Evolutionary conservation across 305 asterid species (phyloP).

Genomic region (Fraxinus ornus): DNA sequence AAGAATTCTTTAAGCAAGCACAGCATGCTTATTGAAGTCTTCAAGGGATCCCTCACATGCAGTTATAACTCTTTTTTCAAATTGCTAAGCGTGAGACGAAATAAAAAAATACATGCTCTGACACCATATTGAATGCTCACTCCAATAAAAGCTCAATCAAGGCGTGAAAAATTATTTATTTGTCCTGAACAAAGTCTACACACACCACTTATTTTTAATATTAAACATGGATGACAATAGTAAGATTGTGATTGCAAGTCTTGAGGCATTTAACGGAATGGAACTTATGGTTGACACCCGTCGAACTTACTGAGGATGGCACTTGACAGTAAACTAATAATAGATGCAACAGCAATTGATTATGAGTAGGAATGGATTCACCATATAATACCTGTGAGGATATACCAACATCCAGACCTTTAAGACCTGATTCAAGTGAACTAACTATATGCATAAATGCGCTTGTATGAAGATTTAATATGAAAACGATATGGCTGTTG

Average conservation of each 20-base stretch:
- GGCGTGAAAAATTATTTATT: not conserved
- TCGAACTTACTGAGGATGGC: not conserved
- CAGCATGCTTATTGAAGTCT: not conserved
- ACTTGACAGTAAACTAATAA: not conserved
- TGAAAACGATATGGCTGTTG: slow-evolving; percentile 68
- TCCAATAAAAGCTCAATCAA: not conserved
- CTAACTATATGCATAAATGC: slow-evolving; percentile 89
- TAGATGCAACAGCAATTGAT: slow-evolving; percentile 13
- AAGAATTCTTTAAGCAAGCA: not conserved
- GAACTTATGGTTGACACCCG: not conserved
- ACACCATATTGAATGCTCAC: not conserved
- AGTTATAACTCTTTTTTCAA: not conserved
- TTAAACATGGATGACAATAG: not conserved
- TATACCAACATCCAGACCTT: slow-evolving; percentile 81
- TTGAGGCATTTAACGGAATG: not conserved
- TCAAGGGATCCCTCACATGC: not conserved
- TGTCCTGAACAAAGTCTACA: not conserved
- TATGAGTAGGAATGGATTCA: slow-evolving; percentile 14
- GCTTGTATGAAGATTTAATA: slow-evolving; percentile 70
- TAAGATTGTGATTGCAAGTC: not conserved
- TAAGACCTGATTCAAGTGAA: slow-evolving; percentile 92
- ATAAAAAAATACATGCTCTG: not conserved
- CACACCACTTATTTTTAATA: not conserved
- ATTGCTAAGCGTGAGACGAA: not conserved
- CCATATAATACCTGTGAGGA: slow-evolving; percentile 73